A percentile compares a stretch with the other conserved stretches of the same genome.
These are phyloP conservation scores for Nothomitra cinnamomea DNA, from an alignment of 2,329 filamentous ascomycete species.

Conservation along the genomic window DNA sequence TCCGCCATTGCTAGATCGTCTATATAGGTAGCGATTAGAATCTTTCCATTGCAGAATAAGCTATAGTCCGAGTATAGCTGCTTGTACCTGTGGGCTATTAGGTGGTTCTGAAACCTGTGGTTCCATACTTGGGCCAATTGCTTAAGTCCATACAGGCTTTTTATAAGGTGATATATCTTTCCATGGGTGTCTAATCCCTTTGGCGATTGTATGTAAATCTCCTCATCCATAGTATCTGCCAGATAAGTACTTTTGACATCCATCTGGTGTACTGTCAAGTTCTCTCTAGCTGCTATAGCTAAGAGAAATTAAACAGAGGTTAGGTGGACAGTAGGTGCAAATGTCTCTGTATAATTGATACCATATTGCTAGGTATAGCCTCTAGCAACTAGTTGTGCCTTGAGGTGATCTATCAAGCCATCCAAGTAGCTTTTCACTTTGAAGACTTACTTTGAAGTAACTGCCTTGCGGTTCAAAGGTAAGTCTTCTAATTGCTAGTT, in stretches of 20 bases:
- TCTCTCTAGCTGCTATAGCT: background rate
- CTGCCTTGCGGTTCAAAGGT: background rate
- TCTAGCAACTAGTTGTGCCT: constrained; percentile 7
- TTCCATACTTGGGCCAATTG: too few species aligned
- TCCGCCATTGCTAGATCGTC: background rate
- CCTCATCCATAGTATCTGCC: constrained; percentile 5
- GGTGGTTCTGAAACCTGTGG: too few species aligned
- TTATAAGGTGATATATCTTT: too few species aligned
- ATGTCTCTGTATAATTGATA: constrained; percentile 7
- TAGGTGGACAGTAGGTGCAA: constrained; percentile 5
- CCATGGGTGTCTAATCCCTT: background rate
- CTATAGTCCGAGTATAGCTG: background rate
- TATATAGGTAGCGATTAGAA: background rate
- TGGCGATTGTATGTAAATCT: constrained; percentile 7
- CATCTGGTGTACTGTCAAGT: background rate
- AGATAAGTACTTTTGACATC: constrained; percentile 9
- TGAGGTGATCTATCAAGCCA: constrained; percentile 5
- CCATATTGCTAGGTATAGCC: constrained; percentile 7
- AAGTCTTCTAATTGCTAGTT: background rate
- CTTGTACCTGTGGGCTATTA: background rate
- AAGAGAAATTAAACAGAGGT: constrained; percentile 1
- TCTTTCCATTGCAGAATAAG: background rate
- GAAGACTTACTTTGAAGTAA: constrained; percentile 7
- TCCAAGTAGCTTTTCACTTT: constrained; percentile 4
- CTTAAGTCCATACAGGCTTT: too few species aligned